Conservation (phyloP, 164 flowering plant species). For the Vitis amurensis region DNA sequence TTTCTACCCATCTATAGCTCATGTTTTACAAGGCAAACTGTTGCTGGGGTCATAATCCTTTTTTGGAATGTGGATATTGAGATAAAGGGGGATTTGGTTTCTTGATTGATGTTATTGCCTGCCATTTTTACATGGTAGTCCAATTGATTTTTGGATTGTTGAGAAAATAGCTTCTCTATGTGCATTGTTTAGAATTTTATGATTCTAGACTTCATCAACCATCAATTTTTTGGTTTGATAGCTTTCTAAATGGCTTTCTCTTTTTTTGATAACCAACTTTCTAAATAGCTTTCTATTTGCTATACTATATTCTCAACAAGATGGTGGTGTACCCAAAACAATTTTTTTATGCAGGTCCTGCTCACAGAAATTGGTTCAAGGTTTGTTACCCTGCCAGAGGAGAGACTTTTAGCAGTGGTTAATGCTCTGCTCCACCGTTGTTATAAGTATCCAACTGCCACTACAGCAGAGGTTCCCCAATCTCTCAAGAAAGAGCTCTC, state of each 20-base stretch:
- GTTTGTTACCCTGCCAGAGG: slow-evolving; percentile 96
- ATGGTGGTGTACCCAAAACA: too few relatives aligned
- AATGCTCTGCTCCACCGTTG: slow-evolving; percentile 97
- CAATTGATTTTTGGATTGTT: neutral
- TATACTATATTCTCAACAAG: too few relatives aligned
- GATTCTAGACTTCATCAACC: too few relatives aligned
- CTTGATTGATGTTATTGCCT: neutral
- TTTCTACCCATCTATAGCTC: neutral
- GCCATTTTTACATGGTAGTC: neutral
- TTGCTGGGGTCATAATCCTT: neutral
- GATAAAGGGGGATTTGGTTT: neutral
- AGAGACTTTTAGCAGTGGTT: slow-evolving; percentile 96
- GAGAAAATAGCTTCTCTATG: too few relatives aligned
- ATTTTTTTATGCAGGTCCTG: slow-evolving; percentile 51
- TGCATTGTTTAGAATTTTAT: too few relatives aligned
- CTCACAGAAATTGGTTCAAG: slow-evolving; percentile 98
- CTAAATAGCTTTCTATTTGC: too few relatives aligned
- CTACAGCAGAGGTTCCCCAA: slow-evolving; percentile 97
- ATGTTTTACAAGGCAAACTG: neutral
- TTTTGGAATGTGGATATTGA: neutral
- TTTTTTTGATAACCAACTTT: too few relatives aligned
- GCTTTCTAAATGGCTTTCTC: too few relatives aligned
- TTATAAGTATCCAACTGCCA: slow-evolving; percentile 96
- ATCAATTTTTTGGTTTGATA: too few relatives aligned
- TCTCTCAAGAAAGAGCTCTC: slow-evolving; percentile 98